Conservation (phyloP, 257 asterid species). For the Lycium ferocissimum region DNA sequence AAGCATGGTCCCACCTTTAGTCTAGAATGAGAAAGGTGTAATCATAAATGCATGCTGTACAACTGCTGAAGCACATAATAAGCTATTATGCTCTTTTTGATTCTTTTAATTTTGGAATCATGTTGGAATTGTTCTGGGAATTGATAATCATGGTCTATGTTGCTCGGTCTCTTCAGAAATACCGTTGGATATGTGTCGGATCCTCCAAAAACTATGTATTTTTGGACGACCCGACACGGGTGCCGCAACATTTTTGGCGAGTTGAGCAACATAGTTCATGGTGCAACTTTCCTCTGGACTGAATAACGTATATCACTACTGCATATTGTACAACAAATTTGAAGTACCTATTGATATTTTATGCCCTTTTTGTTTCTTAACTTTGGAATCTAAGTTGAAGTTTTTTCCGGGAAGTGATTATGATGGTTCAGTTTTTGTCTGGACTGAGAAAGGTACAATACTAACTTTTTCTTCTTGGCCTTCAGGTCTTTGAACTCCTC, state of each 20-base stretch:
- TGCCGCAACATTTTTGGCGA: background rate
- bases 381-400: background rate
- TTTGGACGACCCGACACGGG: too few relatives aligned
- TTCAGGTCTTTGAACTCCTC: constrained; percentile 90
- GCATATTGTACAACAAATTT: background rate
- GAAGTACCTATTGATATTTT: background rate
- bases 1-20: too few relatives aligned
- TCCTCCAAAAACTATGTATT: too few relatives aligned
- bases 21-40: too few relatives aligned
- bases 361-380: background rate
- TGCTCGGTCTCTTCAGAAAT: too few relatives aligned
- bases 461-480: background rate
- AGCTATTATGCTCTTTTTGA: background rate
- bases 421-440: too few relatives aligned
- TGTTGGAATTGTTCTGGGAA: background rate
- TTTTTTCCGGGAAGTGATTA: too few relatives aligned
- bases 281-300: background rate
- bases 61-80: background rate
- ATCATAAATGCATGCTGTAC: background rate
- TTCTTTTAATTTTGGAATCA: background rate
- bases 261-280: too few relatives aligned
- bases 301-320: background rate
- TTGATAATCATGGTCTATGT: too few relatives aligned
- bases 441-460: too few relatives aligned
- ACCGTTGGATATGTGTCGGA: too few relatives aligned